A percentile compares a stretch with the other conserved stretches of the same genome.
Evolutionary conservation across 176 grass and related monocot species (phyloP).

Genomic region (maize (Zea mays)): Zm-B73-REFERENCE-NAM-5.0 NC_050099.1:243101501-243102000

Average conservation of each 20-base stretch:
- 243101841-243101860: not conserved
- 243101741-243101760: not conserved
- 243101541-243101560: constrained; percentile 16
- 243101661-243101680: not conserved
- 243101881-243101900: too few relatives aligned
- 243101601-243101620: not conserved
- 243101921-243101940: too few relatives aligned
- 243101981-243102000: too few relatives aligned
- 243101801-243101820: not conserved
- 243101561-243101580: constrained; percentile 24
- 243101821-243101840: not conserved
- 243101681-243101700: not conserved
- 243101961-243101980: too few relatives aligned
- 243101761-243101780: not conserved
- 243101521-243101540: constrained; percentile 39
- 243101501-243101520: constrained; percentile 70
- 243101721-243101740: not conserved
- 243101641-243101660: not conserved
- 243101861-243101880: too few relatives aligned
- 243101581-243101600: constrained; percentile 13
- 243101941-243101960: too few relatives aligned
- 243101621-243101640: not conserved
- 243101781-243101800: constrained; percentile 19
- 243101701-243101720: not conserved
- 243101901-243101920: too few relatives aligned